Conservation (phyloP, 208 protist genomes). For the Leishmania gerbilli region DNA sequence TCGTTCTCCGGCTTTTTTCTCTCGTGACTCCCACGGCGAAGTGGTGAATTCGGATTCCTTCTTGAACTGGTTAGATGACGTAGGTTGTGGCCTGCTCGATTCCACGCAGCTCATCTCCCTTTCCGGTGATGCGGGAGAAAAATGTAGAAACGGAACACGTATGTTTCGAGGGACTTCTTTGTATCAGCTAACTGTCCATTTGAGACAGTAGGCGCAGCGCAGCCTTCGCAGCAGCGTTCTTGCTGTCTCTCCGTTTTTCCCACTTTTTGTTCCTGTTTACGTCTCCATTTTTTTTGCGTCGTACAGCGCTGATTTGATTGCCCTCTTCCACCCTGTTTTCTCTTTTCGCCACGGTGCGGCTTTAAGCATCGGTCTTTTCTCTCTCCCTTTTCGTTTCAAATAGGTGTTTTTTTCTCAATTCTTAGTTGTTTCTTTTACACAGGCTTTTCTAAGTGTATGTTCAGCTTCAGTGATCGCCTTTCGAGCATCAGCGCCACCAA, state of each 20-base stretch:
- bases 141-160: not conserved
- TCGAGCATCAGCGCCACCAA: not conserved
- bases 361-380: not conserved
- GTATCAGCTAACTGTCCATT: not conserved
- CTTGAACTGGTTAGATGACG: not conserved
- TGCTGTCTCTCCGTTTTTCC: not conserved
- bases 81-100: not conserved
- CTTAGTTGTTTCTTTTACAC: not conserved
- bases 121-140: not conserved
- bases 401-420: not conserved
- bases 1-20: not conserved
- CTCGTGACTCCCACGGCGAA: not conserved
- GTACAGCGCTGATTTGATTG: not conserved
- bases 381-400: not conserved
- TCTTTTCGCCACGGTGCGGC: not conserved
- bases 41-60: not conserved
- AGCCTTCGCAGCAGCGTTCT: not conserved
- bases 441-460: not conserved
- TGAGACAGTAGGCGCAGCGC: not conserved
- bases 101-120: not conserved
- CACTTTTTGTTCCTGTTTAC: conserved; percentile 1
- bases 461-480: not conserved
- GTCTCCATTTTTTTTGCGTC: not conserved
- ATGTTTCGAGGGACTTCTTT: not conserved
- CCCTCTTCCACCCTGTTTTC: not conserved